phyloP scores from a whole-genome alignment of 495 filamentous ascomycete genomes.

The Penicillium ochrochloron region DNA sequence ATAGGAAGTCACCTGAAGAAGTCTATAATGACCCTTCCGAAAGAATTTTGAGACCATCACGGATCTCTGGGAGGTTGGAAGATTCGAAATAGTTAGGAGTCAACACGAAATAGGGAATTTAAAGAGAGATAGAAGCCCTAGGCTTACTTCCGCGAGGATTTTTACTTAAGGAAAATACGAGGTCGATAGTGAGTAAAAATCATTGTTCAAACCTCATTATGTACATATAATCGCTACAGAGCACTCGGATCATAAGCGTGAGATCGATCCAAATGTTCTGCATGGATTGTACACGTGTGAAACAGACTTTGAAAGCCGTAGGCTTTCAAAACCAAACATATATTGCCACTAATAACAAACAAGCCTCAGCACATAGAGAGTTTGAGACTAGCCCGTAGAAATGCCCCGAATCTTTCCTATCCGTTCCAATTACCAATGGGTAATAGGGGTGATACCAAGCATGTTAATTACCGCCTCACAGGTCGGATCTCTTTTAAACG shows the following conservation, averaged over 20 bases:
- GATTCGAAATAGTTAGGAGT: not conserved
- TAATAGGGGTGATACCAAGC: not conserved
- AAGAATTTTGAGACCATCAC: not conserved
- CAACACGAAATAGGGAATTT: not conserved
- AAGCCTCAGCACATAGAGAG: not conserved
- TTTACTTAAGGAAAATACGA: not conserved
- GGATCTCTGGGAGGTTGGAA: not conserved
- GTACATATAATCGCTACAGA: not conserved
- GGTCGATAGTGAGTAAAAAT: not conserved
- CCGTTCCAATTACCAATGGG: not conserved
- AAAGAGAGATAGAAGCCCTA: not conserved
- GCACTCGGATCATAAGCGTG: not conserved
- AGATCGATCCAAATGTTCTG: not conserved
- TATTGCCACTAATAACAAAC: not conserved
- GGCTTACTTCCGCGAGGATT: not conserved
- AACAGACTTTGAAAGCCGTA: not conserved
- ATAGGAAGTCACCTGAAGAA: too few relatives aligned
- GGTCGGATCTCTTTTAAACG: not conserved
- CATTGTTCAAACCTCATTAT: not conserved
- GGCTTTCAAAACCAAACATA: not conserved
- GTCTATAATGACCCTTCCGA: not conserved
- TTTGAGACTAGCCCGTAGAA: not conserved
- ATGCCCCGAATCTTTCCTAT: too few relatives aligned
- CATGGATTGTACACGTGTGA: not conserved
- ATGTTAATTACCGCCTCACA: not conserved